Base-by-base conservation (phyloP, 495 filamentous ascomycete species). In the Trichodelitschia bisporula region DNA sequence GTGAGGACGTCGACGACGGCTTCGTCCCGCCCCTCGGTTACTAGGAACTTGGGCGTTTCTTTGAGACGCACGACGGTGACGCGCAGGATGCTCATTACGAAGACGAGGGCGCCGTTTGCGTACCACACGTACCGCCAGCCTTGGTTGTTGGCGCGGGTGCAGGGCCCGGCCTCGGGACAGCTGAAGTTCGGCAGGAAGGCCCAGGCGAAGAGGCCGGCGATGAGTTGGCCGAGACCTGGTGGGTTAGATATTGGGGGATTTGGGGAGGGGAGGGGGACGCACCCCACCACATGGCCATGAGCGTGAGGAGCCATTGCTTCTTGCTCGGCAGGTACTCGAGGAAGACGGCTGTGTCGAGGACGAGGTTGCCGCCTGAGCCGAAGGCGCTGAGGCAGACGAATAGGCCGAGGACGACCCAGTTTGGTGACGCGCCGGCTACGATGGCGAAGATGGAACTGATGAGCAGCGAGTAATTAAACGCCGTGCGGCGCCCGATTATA, bases 21-120 rank as follows among this genome's bases (percentile, higher is more conserved):
- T 3, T 52, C 60, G 36, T 79, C 73, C 24, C 62, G 57, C 4
- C 72, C 72, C 30, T 66, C 53, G 15, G 58, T 57, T 14, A 82
- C 42, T 1, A 77, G 62, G 40, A 69, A 79, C 37, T 77, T 78
- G 14, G 75, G 74, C 0, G 75, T 77, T 35, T 82, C 72, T 13
- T 57, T 51, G 2, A 79, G 53, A 1, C 62, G 58, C 39, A 82
- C 62, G 32, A 79, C 54, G 2, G 64, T 69, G n/a, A 78, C 42
- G 14, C 75, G 69, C 2, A 65, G 46, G 23, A 77, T 45, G 11
- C 59, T 66, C 51, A 82, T 61, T 27, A 66, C 46, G 27, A 79
- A 60, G 19, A 77, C 69, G 24, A 79, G 55, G 13, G 62, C 62
- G 12, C 73, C 72, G 23, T 55, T 58, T 1, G 69, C 62, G 43